phyloP scores from a whole-genome alignment of 345 rosid genomes.

The Populus euphratica region DNA sequence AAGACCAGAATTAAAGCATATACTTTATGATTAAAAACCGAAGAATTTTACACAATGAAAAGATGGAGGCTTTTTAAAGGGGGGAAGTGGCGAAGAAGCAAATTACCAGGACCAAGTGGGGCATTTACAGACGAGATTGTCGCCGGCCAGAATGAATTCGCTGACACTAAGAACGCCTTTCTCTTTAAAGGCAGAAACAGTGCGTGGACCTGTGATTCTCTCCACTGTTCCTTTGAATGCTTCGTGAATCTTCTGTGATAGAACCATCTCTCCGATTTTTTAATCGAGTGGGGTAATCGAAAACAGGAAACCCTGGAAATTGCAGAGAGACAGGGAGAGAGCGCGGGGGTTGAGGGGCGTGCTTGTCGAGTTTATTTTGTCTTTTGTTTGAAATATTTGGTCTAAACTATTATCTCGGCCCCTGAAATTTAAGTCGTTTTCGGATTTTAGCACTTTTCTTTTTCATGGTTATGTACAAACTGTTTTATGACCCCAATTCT shows the following conservation, averaged over 20 bases:
- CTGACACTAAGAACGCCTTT: conserved; percentile 94
- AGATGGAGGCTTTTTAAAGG: neutral
- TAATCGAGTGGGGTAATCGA: neutral
- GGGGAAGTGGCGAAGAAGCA: neutral
- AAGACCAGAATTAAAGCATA: neutral
- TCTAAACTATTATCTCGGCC: neutral
- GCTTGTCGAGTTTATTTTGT: neutral
- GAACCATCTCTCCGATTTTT: conserved; percentile 37
- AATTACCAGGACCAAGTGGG: conserved; percentile 98
- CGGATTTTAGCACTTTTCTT: neutral
- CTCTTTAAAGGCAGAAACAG: conserved; percentile 93
- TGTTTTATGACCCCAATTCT: neutral
- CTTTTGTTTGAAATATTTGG: neutral
- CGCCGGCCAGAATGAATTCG: conserved; percentile 89
- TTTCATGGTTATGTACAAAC: neutral
- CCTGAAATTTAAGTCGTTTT: neutral
- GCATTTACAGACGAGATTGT: conserved; percentile 95
- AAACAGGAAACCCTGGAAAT: conserved; percentile 15
- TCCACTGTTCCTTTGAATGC: conserved; percentile 93
- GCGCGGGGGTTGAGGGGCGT: neutral
- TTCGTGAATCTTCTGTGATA: conserved; percentile 77
- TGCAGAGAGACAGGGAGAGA: neutral
- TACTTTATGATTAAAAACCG: neutral
- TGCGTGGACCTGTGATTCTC: conserved; percentile 85
- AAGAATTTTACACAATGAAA: neutral